Conservation (phyloP, 2,329 filamentous ascomycete species). For the Metarhizium rileyi region DNA sequence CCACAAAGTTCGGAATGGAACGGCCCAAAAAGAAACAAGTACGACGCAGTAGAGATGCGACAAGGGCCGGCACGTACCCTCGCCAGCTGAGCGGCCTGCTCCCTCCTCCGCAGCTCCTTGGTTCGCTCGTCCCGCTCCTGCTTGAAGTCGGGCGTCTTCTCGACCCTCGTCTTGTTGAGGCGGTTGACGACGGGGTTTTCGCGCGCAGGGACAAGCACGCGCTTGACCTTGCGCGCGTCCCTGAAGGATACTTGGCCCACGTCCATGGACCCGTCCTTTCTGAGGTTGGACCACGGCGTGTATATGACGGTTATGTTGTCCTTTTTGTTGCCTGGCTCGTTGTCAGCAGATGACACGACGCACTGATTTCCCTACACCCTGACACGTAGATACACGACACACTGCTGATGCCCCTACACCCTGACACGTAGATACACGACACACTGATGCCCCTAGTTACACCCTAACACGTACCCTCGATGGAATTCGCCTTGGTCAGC, state of each 20-base stretch:
- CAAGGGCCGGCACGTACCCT: constrained; percentile 38
- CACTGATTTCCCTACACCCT: too few species aligned
- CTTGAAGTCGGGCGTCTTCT: constrained; percentile 75
- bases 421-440: too few species aligned
- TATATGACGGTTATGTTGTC: constrained; percentile 96
- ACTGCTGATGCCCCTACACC: too few species aligned
- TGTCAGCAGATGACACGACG: not conserved
- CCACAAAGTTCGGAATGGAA: too few species aligned
- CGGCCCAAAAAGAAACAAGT: too few species aligned
- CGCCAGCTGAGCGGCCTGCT: constrained; percentile 51
- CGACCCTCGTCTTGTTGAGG: constrained; percentile 92
- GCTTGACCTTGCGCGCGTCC: constrained; percentile 75
- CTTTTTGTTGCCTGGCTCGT: constrained; percentile 80
- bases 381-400: too few species aligned
- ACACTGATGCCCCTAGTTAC: too few species aligned
- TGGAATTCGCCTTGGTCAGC: constrained; percentile 96
- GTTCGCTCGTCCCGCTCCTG: constrained; percentile 72
- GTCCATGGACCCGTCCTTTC: constrained; percentile 93
- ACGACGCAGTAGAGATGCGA: too few species aligned
- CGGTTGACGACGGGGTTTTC: constrained; percentile 92
- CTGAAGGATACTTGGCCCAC: constrained; percentile 93
- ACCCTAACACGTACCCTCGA: constrained; percentile 65
- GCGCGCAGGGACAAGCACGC: constrained; percentile 66
- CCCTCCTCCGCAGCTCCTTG: constrained; percentile 60
- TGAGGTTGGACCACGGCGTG: constrained; percentile 93